These are phyloP conservation scores for Neolentinus lepideus DNA, from an alignment of 1,284 basidiomycete genomes.

Conservation along the genomic window DNA sequence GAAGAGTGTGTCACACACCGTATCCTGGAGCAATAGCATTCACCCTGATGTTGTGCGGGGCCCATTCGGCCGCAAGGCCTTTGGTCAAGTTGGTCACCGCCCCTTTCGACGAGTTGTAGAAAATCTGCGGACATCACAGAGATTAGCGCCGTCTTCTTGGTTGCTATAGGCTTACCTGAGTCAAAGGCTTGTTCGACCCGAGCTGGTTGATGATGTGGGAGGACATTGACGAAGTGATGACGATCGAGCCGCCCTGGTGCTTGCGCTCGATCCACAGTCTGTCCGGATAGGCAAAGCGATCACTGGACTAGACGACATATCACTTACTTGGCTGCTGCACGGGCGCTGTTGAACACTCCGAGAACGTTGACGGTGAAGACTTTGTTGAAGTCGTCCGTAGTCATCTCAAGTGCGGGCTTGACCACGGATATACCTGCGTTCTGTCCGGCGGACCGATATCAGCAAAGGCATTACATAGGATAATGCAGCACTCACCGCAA, in stretches of 20 bases:
- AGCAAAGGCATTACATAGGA: not conserved
- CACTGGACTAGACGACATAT: too few relatives aligned
- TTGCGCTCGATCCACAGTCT: slow-evolving; percentile 20
- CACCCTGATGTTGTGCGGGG: slow-evolving; percentile 41
- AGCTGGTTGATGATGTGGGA: slow-evolving; percentile 41
- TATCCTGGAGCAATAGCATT: slow-evolving; percentile 59
- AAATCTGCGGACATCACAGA: slow-evolving; percentile 28
- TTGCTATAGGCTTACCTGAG: slow-evolving; percentile 21
- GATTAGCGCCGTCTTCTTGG: not conserved
- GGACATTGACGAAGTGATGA: slow-evolving; percentile 43
- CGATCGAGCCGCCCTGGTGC: slow-evolving; percentile 27
- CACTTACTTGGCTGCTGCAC: slow-evolving; percentile 31
- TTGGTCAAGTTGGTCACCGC: slow-evolving; percentile 50
- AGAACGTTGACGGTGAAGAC: slow-evolving; percentile 31
- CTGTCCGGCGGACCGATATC: slow-evolving; percentile 11
- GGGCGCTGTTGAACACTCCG: slow-evolving; percentile 36
- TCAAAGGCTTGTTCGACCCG: slow-evolving; percentile 22
- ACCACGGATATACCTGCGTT: slow-evolving; percentile 41
- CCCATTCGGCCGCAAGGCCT: slow-evolving; percentile 59
- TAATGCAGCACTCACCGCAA: slow-evolving; percentile 23
- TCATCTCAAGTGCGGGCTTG: slow-evolving; percentile 39
- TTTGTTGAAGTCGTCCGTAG: slow-evolving; percentile 32
- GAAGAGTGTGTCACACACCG: not conserved
- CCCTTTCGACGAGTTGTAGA: slow-evolving; percentile 55
- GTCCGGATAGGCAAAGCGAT: not conserved